A percentile compares a stretch with the other conserved stretches of the same genome.
These are phyloP conservation scores for Parietaria judaica DNA, from an alignment of 306 rosid species.

Conservation along the genomic window DNA sequence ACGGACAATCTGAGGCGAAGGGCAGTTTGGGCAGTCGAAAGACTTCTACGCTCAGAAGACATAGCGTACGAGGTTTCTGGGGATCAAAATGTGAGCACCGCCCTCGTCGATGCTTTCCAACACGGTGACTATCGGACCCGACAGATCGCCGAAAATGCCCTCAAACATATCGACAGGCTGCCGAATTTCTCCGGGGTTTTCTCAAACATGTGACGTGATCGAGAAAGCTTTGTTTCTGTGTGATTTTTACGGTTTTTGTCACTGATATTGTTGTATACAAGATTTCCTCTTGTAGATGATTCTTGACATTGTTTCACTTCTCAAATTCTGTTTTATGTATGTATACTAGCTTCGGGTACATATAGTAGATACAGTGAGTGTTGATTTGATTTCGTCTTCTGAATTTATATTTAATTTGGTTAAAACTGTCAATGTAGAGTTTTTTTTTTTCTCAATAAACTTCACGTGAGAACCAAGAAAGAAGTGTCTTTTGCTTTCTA, in stretches of 20 bases:
- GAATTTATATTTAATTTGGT: background rate
- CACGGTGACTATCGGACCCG: constrained; percentile 85
- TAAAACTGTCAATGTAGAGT: background rate
- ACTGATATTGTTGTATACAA: constrained; percentile 38
- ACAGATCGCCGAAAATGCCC: constrained; percentile 91
- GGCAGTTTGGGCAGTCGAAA: constrained; percentile 88
- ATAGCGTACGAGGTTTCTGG: constrained; percentile 75
- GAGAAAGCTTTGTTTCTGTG: constrained; percentile 23
- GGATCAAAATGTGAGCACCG: constrained; percentile 79
- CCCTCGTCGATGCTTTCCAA: constrained; percentile 97
- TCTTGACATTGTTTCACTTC: constrained; percentile 25
- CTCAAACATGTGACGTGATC: constrained; percentile 42
- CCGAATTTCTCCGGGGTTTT: constrained; percentile 97
- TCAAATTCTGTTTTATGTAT: background rate
- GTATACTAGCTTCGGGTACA: background rate
- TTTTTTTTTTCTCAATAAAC: background rate
- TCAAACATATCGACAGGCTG: constrained; percentile 88
- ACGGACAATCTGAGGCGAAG: constrained; percentile 80
- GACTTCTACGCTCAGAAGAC: constrained; percentile 72
- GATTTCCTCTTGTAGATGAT: constrained; percentile 34
- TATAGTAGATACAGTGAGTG: background rate
- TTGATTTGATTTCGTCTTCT: background rate
- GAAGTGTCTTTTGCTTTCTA: no score
- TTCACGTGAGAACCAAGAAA: no score
- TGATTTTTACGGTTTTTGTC: constrained; percentile 35